Evolutionary conservation across 345 rosid genomes (phyloP), one percentile per base, ranked within the genome.

Genomic region (Garcia nutans): DNA sequence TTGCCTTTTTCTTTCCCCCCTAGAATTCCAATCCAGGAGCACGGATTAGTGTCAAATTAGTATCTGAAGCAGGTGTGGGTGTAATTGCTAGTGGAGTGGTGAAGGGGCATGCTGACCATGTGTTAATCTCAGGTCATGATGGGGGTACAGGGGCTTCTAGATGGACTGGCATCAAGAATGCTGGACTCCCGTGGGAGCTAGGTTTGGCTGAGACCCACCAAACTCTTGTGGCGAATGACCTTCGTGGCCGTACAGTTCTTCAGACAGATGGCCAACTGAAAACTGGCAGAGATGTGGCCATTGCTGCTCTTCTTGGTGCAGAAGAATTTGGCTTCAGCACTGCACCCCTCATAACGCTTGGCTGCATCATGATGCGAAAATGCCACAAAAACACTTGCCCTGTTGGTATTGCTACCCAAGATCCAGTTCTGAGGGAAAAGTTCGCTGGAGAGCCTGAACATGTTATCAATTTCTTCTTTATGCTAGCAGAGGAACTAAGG

Each of bases 311-410:
- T 79, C 98, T 96, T 41, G 99, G 99, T 69, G 99, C 99, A 10
- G 99, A 96, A 87, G 99, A 96, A 80, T 96, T 96, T 80, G 99
- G 99, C 69, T 96, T 96, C 75, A 96, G 99, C 86, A 96, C 99
- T 55, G 99, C 99, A 15, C 99, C 99, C 49, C 97, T 96, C 55
- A 96, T 96, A 71, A 93, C 99, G 5, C 97, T 96, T 2, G 99
- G 99, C 58, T 96, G 99, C 84, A 93, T 96, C 84, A 96, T 96
- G 99, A 96, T 96, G 99, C 85, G 97, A 74, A 96, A 96, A 81
- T 96, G 99, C 87, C 99, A 96, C 83, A 96, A 96, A 80, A 96
- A 96, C 78, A 96, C 99, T 11, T 96, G 99, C 65, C 99, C 99
- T 23, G 99, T 96, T n/a, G 99, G 99, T 74, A 93, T 96, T 86